Evolutionary conservation across 2,329 filamentous ascomycete species (phyloP).

Genomic region (Cytospora leucostoma): DNA sequence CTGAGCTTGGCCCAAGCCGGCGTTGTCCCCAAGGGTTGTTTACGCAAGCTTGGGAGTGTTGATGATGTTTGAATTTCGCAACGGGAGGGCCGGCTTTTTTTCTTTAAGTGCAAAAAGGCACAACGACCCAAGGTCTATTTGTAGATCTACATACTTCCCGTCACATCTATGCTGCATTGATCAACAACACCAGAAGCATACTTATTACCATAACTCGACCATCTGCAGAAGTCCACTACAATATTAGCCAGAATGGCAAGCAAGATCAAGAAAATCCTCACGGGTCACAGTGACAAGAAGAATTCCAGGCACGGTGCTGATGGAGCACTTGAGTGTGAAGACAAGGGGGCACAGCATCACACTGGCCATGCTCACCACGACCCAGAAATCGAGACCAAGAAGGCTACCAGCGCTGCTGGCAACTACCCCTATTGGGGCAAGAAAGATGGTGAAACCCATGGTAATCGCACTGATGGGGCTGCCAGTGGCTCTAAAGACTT

Average conservation of each 20-base stretch:
- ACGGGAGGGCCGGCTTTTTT: neutral
- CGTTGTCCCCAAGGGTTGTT: too few species aligned
- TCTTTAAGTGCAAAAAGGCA: neutral
- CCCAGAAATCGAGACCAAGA: conserved; percentile 18
- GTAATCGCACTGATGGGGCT: neutral
- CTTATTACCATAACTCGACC: too few species aligned
- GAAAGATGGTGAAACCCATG: conserved; percentile 7
- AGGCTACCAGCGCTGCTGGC: conserved; percentile 24
- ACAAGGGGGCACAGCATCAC: conserved; percentile 13
- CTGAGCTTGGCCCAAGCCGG: conserved; percentile 7
- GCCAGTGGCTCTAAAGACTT: neutral
- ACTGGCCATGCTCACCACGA: conserved; percentile 13
- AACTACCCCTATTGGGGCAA: conserved; percentile 28
- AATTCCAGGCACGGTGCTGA: conserved; percentile 10
- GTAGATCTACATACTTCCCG: too few species aligned
- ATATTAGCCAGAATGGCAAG: conserved; percentile 7
- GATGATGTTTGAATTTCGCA: neutral
- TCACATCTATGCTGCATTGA: too few species aligned
- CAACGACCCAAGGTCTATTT: too few species aligned
- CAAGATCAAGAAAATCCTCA: conserved; percentile 24
- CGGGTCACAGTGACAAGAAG: conserved; percentile 4
- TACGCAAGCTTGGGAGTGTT: neutral
- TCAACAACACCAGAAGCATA: too few species aligned
- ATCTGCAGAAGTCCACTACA: neutral
- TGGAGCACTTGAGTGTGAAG: conserved; percentile 9